These are phyloP conservation scores for Gliomastix tumulicola DNA, from an alignment of 2,329 filamentous ascomycete species.

Conservation along the genomic window DNA sequence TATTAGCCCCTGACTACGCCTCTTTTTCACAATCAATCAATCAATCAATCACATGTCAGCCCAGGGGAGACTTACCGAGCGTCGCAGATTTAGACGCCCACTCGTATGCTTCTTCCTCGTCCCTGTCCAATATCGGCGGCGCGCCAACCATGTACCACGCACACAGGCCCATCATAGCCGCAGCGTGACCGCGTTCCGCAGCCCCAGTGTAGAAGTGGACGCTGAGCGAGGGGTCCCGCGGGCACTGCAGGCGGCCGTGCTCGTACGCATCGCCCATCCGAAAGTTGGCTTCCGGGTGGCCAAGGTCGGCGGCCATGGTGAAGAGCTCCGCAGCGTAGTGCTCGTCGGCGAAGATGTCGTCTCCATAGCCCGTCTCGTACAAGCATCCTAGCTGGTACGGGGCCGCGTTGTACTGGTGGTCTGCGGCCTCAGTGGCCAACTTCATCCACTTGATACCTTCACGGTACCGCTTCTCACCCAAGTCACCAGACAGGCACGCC, in stretches of 20 bases:
- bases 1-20: too few relatives aligned
- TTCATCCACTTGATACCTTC: conserved; percentile 97
- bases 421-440: conserved; percentile 81
- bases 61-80: conserved; percentile 61
- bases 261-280: conserved; percentile 96
- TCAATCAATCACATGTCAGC: too few relatives aligned
- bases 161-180: conserved; percentile 96
- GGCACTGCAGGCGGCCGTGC: conserved; percentile 80
- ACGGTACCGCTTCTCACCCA: conserved; percentile 79
- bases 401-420: conserved; percentile 84
- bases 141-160: conserved; percentile 98
- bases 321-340: conserved; percentile 89
- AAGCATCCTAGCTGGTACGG: conserved; percentile 85
- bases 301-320: conserved; percentile 87
- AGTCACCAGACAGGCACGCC: conserved; percentile 82
- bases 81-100: conserved; percentile 88
- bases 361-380: conserved; percentile 89
- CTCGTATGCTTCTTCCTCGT: conserved; percentile 93
- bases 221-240: conserved; percentile 83
- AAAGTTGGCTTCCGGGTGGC: conserved; percentile 78
- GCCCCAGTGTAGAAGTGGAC: conserved; percentile 97
- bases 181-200: conserved; percentile 73
- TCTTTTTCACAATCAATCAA: too few relatives aligned
- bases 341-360: conserved; percentile 88
- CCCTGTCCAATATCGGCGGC: conserved; percentile 84